phyloP scores from a whole-genome alignment of 2,329 filamentous ascomycete genomes.

The Exophiala mesophila region DNA sequence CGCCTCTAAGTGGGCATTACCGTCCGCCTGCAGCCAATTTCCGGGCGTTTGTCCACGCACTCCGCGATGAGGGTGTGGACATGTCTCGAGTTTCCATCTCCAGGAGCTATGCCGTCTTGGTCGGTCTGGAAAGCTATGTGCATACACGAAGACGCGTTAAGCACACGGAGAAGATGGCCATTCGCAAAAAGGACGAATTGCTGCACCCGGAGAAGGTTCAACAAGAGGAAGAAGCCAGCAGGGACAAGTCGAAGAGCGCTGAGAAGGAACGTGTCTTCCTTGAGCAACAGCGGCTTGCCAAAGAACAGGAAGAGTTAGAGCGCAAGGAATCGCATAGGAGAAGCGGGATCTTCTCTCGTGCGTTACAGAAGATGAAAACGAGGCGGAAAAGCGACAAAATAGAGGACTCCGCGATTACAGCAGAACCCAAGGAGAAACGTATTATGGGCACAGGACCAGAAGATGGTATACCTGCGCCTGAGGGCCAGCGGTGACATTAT shows the following conservation, averaged over 20 bases:
- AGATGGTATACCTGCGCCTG: constrained; percentile 28
- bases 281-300: constrained; percentile 25
- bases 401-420: background rate
- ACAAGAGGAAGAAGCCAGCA: constrained; percentile 42
- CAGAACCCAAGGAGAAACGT: constrained; percentile 10
- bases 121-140: constrained; percentile 76
- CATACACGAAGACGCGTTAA: constrained; percentile 64
- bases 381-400: constrained; percentile 2
- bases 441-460: constrained; percentile 27
- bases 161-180: constrained; percentile 46
- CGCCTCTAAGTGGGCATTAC: constrained; percentile 46
- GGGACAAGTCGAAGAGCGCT: constrained; percentile 57
- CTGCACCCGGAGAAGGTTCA: constrained; percentile 56
- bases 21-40: constrained; percentile 70
- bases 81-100: constrained; percentile 74
- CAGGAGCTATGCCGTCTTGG: constrained; percentile 73
- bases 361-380: constrained; percentile 6
- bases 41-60: constrained; percentile 68
- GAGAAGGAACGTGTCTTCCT: constrained; percentile 54
- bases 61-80: constrained; percentile 71
- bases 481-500: constrained; percentile 21
- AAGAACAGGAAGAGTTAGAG: constrained; percentile 12
- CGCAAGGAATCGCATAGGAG: constrained; percentile 1
- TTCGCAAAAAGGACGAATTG: constrained; percentile 54
- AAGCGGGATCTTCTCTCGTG: constrained; percentile 9